These are phyloP conservation scores for Pythium myriotylum DNA, from an alignment of 352 stramenopile genomes.

Conservation along the genomic window DNA sequence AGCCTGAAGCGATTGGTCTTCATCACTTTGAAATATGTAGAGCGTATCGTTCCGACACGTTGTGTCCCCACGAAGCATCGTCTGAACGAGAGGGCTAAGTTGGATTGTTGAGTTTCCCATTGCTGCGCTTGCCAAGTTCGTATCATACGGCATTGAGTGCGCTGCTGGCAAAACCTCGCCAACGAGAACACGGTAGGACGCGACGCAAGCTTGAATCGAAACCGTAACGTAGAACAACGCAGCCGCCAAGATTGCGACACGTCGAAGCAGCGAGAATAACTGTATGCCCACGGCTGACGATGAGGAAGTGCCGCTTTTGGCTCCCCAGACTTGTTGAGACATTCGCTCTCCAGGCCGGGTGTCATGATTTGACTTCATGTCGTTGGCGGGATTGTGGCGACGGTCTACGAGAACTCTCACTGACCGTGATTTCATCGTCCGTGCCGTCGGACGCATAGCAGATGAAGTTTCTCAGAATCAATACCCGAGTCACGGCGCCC, in stretches of 20 bases:
- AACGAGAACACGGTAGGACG: neutral
- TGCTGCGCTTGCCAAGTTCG: neutral
- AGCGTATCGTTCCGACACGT: neutral
- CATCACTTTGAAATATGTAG: neutral
- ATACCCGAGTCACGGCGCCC: too few relatives aligned
- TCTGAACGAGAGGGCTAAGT: neutral
- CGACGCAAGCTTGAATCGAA: neutral
- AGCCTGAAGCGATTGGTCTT: neutral
- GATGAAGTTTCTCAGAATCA: too few relatives aligned
- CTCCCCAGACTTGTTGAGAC: too few relatives aligned
- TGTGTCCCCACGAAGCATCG: neutral
- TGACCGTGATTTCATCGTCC: too few relatives aligned
- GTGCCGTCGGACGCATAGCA: too few relatives aligned
- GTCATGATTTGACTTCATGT: too few relatives aligned
- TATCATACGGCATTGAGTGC: neutral
- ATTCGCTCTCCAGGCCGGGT: too few relatives aligned
- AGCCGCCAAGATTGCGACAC: neutral
- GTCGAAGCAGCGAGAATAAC: neutral
- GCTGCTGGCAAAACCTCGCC: neutral
- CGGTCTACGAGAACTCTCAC: too few relatives aligned
- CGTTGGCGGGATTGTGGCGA: too few relatives aligned
- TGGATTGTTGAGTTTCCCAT: neutral
- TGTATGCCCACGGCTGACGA: too few relatives aligned
- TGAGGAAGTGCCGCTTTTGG: too few relatives aligned
- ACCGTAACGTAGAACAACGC: neutral